phyloP scores from a whole-genome alignment of 768 basidiomycete species.

The Pleurotus tuber-regium region DNA sequence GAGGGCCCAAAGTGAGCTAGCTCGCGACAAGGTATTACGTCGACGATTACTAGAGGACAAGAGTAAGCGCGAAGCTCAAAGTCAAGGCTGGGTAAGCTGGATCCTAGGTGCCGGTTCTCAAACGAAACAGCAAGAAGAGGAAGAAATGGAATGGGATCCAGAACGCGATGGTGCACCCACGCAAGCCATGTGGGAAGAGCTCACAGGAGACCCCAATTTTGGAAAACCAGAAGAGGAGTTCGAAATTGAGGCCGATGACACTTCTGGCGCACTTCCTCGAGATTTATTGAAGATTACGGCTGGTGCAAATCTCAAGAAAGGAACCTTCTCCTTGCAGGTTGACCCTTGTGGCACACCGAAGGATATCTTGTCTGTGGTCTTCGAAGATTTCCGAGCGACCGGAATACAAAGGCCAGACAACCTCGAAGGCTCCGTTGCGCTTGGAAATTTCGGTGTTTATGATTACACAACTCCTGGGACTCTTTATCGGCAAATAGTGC shows the following conservation, averaged over 20 bases:
- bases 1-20: slow-evolving; percentile 83
- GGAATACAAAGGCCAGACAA: slow-evolving; percentile 84
- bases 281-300: slow-evolving; percentile 81
- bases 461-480: slow-evolving; percentile 86
- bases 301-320: slow-evolving; percentile 76
- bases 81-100: slow-evolving; percentile 71
- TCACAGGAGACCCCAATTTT: slow-evolving; percentile 54
- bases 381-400: slow-evolving; percentile 83
- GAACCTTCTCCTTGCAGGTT: slow-evolving; percentile 79
- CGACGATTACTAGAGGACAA: slow-evolving; percentile 69
- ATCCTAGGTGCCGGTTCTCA: slow-evolving; percentile 65
- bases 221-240: slow-evolving; percentile 82
- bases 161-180: slow-evolving; percentile 9
- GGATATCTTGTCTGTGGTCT: slow-evolving; percentile 85
- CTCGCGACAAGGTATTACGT: slow-evolving; percentile 77
- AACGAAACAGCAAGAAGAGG: slow-evolving; percentile 8
- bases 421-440: slow-evolving; percentile 79
- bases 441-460: slow-evolving; percentile 84
- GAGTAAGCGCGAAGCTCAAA: slow-evolving; percentile 44
- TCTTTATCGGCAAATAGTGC: slow-evolving; percentile 87
- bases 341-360: slow-evolving; percentile 61
- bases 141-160: slow-evolving; percentile 4
- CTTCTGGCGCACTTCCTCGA: slow-evolving; percentile 66
- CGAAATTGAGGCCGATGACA: slow-evolving; percentile 72
- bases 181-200: slow-evolving; percentile 18